Evolutionary conservation across 805 yeast species (phyloP).

Genomic region (Cyberlindnera bimundalis): DNA sequence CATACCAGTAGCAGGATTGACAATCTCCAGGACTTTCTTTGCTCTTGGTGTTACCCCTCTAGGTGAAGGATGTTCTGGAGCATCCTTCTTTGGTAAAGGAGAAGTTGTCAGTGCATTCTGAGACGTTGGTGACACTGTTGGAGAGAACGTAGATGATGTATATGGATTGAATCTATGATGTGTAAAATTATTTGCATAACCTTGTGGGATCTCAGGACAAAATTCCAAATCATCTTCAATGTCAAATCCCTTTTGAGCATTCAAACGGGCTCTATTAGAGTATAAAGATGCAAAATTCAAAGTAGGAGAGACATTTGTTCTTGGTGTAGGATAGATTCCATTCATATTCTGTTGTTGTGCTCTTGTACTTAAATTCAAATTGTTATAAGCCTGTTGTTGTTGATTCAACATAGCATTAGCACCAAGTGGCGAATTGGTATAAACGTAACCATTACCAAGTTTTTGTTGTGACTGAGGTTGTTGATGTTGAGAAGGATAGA

Average conservation of each 20-base stretch:
- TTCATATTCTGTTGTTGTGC: slow-evolving; percentile 7
- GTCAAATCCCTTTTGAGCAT: slow-evolving; percentile 58
- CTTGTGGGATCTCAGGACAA: slow-evolving; percentile 43
- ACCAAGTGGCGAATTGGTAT: slow-evolving; percentile 17
- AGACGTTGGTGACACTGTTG: slow-evolving; percentile 39
- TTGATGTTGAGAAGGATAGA: slow-evolving; percentile 5
- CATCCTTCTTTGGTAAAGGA: slow-evolving; percentile 22
- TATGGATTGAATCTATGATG: slow-evolving; percentile 62
- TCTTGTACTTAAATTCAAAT: slow-evolving; percentile 22
- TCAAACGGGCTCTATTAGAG: slow-evolving; percentile 50
- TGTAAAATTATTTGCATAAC: slow-evolving; percentile 21
- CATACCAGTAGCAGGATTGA: slow-evolving; percentile 59
- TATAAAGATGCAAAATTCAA: slow-evolving; percentile 35
- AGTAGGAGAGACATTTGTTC: slow-evolving; percentile 21
- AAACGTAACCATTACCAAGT: slow-evolving; percentile 13
- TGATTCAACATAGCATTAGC: slow-evolving; percentile 16
- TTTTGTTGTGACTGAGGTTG: slow-evolving; percentile 15
- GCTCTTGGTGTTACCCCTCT: slow-evolving; percentile 51
- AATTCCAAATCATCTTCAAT: slow-evolving; percentile 62
- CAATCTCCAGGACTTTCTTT: slow-evolving; percentile 57
- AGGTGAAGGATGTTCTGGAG: slow-evolving; percentile 30
- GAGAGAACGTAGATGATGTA: slow-evolving; percentile 60
- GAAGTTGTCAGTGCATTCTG: slow-evolving; percentile 24
- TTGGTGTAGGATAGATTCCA: slow-evolving; percentile 21
- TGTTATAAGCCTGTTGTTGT: slow-evolving; percentile 20